Percentiles rank a stretch among this genome's conserved stretches.
Evolutionary conservation across 1,139 yeast genomes (phyloP).

Genomic region (Pneumocystis murina): DNA sequence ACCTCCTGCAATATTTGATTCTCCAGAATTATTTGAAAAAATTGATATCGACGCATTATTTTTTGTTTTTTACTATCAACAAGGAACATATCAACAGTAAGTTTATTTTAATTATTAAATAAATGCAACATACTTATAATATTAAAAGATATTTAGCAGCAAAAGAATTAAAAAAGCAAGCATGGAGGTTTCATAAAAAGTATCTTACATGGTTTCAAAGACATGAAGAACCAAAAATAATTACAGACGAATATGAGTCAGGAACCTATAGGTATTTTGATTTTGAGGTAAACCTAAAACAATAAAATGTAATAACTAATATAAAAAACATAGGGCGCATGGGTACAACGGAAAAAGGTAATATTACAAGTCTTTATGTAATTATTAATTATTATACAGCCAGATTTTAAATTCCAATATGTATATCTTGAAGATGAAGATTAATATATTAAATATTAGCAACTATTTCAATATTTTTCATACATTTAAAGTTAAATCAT

Average conservation of each 20-base stretch:
- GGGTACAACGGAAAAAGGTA: conserved; percentile 64
- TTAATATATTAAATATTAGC: conserved; percentile 10
- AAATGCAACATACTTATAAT: neutral
- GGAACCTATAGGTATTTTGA: conserved; percentile 72
- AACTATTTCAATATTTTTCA: neutral
- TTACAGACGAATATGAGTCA: conserved; percentile 33
- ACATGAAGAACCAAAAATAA: conserved; percentile 40
- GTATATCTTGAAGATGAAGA: conserved; percentile 31
- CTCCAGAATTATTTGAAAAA: conserved; percentile 41
- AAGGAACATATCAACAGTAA: conserved; percentile 55
- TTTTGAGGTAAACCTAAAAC: conserved; percentile 48
- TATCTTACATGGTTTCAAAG: conserved; percentile 74
- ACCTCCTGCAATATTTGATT: conserved; percentile 36
- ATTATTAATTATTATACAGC: conserved; percentile 16
- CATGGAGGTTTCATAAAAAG: conserved; percentile 74
- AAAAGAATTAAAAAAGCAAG: conserved; percentile 60
- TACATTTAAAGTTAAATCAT: neutral
- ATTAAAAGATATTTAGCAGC: conserved; percentile 42
- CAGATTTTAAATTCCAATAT: conserved; percentile 46
- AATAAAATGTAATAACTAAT: neutral
- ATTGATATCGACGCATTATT: conserved; percentile 80
- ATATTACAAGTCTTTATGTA: neutral
- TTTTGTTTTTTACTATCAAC: conserved; percentile 76
- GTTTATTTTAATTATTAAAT: neutral
- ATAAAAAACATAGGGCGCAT: conserved; percentile 21